Evolutionary conservation across 2,329 filamentous ascomycete species (phyloP).

Genomic region (Dendryphion nanum): DNA sequence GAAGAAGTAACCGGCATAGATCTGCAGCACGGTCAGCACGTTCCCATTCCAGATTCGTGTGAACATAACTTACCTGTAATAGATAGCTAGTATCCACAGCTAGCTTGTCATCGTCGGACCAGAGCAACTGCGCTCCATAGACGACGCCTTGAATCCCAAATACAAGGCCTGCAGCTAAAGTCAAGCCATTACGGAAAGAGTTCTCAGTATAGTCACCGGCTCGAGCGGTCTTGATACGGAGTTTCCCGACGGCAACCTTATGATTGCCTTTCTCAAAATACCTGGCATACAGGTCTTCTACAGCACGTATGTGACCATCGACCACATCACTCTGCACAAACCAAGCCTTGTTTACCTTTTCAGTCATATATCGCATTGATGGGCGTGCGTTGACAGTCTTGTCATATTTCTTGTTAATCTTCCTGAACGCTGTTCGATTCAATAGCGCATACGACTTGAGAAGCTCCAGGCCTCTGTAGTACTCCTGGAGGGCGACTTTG

Average conservation of each 20-base stretch:
- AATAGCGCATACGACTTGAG: constrained; percentile 88
- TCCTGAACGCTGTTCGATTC: constrained; percentile 90
- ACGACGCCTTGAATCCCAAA: constrained; percentile 46
- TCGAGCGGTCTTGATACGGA: constrained; percentile 68
- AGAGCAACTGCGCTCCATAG: constrained; percentile 33
- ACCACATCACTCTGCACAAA: constrained; percentile 88
- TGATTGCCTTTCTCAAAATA: constrained; percentile 94
- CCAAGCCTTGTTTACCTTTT: constrained; percentile 85
- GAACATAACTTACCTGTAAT: constrained; percentile 59
- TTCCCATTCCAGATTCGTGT: too few relatives aligned
- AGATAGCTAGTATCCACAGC: constrained; percentile 50
- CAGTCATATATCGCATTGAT: constrained; percentile 77
- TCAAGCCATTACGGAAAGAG: constrained; percentile 57
- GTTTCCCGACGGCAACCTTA: constrained; percentile 85
- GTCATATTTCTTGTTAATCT: constrained; percentile 99
- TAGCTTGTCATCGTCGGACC: constrained; percentile 20
- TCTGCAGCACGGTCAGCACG: constrained; percentile 54
- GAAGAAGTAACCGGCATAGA: constrained; percentile 91
- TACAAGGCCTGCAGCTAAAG: constrained; percentile 42
- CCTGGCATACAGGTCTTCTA: constrained; percentile 88
- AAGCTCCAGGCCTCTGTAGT: constrained; percentile 86
- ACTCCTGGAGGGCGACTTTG: constrained; percentile 87
- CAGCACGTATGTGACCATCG: constrained; percentile 73
- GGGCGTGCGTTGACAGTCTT: constrained; percentile 81
- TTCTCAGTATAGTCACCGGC: constrained; percentile 58